These are phyloP conservation scores for Chalaropsis ovoidea DNA, from an alignment of 2,329 filamentous ascomycete genomes.

Conservation along the genomic window DNA sequence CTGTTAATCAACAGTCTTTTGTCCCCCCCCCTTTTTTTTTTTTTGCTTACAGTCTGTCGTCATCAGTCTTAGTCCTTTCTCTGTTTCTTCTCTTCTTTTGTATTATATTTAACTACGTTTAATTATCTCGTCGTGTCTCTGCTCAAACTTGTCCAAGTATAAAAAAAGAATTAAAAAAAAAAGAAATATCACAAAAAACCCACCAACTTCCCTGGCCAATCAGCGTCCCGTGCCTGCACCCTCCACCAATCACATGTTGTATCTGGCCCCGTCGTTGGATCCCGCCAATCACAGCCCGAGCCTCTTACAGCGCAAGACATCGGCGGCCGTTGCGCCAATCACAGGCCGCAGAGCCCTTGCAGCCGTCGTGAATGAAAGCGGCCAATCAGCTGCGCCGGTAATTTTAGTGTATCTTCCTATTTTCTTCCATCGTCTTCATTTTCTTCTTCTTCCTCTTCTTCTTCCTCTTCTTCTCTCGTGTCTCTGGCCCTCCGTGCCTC, in stretches of 20 bases:
- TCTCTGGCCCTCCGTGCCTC: slow-evolving; percentile 7
- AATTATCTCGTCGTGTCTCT: not conserved
- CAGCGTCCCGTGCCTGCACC: not conserved
- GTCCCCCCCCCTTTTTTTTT: not conserved
- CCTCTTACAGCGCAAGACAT: too few relatives aligned
- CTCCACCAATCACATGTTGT: not conserved
- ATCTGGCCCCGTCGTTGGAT: not conserved
- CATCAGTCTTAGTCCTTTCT: slow-evolving; percentile 7
- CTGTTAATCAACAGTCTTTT: not conserved
- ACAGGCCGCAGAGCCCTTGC: not conserved
- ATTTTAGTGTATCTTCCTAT: not conserved
- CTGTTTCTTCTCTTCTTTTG: not conserved
- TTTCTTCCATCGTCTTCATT: not conserved
- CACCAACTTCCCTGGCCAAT: not conserved
- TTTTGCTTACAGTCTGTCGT: not conserved
- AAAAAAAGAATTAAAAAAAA: not conserved
- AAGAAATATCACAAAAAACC: not conserved
- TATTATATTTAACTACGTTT: slow-evolving; percentile 8
- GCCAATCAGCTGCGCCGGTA: not conserved
- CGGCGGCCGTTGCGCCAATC: too few relatives aligned
- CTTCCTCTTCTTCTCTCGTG: not conserved
- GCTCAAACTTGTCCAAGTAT: not conserved
- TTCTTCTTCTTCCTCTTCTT: too few relatives aligned
- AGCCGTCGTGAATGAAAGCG: not conserved
- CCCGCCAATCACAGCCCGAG: not conserved